Base-by-base conservation (phyloP, 257 asterid genomes). In the Cordia subcordata region DNA sequence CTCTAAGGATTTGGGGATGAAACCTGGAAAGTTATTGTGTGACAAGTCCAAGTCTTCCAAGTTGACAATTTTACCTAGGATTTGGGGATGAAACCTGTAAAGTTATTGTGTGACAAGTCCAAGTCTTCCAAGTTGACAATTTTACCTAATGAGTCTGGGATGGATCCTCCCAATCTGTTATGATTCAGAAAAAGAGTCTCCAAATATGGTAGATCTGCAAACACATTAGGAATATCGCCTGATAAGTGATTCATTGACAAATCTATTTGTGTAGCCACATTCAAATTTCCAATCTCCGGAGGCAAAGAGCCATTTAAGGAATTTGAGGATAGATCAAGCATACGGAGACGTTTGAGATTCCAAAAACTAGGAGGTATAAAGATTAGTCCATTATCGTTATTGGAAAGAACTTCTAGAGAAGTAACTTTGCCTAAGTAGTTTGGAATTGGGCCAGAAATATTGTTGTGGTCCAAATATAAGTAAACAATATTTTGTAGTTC, bases 121-220 rank as follows among this genome's bases (percentile, higher is more conserved):
- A 61, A 23, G 11, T 23, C 12, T 22, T 60, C 54, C 22, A 60
- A n/a, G 8, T 39, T 13, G 0, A 46, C 15, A 42, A 60, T 23
- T 60, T 60, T 60, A 33, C 64, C 46, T n/a, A 60, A 46, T 46
- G 64, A 15, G 19, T 51, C 50, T 2, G 64, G 64, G 27, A 60
- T 44, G 27, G 54, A 33, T 0, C 64, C 64, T n/a, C 46, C 27
- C 0, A 60, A 6, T 46, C 15, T 60, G 19, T 60, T 60, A 10
- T 60, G 55, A 42, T 39, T 44, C 64, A 60, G 9, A 17, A n/a
- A 44, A 23, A 60, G 42, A 23, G 22, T 20, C 15, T 42, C 47
- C 23, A 60, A 60, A 3, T 3, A n/a, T 46, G 49, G 6, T 6
- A 27, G 35, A 6, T 27, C 35, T 27, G 4, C 35, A 27, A 27